Base-by-base conservation (phyloP, 2,329 filamentous ascomycete species). In the Fusarium veterinarium region DNA sequence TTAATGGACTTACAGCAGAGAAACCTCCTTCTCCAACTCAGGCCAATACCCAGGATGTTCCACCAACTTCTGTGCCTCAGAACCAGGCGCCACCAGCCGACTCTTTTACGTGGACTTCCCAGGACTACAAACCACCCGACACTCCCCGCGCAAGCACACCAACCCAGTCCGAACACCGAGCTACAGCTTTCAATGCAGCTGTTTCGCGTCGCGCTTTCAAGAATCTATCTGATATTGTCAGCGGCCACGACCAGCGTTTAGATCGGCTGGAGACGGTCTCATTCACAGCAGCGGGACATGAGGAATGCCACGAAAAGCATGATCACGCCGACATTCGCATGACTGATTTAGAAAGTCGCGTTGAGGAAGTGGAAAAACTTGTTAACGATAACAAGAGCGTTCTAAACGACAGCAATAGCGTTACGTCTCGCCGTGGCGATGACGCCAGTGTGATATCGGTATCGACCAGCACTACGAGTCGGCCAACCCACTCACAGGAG, bases 201-300 rank as follows among this genome's bases (percentile, higher is more conserved):
- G 57, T 81, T 8, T 75, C 80, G 31, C 80, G 78, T 10, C 81
- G 83, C 37, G 80, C 81, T 5, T 81, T 88, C 58, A 82, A 83
- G 64, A 83, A 85, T 49, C 72, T 90, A 12, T 83, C 85, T 8
- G 84, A 87, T 46, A 84, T 85, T n/a, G 85, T 91, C 66, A 83
- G 87, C 64, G 86, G 87, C 23, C 88, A 94, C 66, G 89, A 90
- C 41, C 85, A 88, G 58, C 90, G 93, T 4, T 80, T 95, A 17
- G 91, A 93, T 53, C 84, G 85, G 61, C 84, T 95, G 10, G 93
- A 95, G 80, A 93, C 87, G 56, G 84, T 88, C 3, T 94, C 92
- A 0, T 93, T 94, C 76, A 89, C 90, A 30, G 86, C 89, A 46
- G 85, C 87, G 23, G 87, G 87, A n/a, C 87, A 92, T 52, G 92